These are phyloP conservation scores for Cyberlindnera maclurae DNA, from an alignment of 805 yeast species.

Conservation along the genomic window DNA sequence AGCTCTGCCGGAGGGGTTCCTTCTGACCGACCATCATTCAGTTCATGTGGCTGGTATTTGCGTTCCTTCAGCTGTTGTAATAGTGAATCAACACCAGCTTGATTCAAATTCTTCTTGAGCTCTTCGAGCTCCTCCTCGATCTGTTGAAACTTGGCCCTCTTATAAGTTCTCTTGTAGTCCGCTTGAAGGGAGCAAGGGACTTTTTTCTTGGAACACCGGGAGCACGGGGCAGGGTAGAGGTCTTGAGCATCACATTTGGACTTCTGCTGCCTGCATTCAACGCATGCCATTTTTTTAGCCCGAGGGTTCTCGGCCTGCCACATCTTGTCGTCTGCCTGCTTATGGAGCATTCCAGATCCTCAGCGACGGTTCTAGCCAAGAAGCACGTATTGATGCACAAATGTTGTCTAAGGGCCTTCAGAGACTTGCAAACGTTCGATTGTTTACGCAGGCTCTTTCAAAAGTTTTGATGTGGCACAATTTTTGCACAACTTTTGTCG, in stretches of 20 bases:
- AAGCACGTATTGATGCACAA: too few species aligned
- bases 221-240: slow-evolving; percentile 69
- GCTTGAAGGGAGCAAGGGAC: slow-evolving; percentile 66
- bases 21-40: slow-evolving; percentile 5
- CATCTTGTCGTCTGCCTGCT: too few species aligned
- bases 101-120: slow-evolving; percentile 46
- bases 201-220: slow-evolving; percentile 69
- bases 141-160: slow-evolving; percentile 76
- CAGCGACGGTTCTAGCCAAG: too few species aligned
- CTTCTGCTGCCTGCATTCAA: slow-evolving; percentile 94
- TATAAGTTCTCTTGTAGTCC: slow-evolving; percentile 84
- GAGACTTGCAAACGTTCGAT: neutral
- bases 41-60: slow-evolving; percentile 13
- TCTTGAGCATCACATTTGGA: slow-evolving; percentile 83
- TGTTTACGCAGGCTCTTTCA: neutral
- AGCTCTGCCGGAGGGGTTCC: neutral
- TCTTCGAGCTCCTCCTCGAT: slow-evolving; percentile 75
- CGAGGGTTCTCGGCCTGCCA: neutral
- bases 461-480: slow-evolving; percentile 1
- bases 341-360: too few species aligned
- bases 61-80: slow-evolving; percentile 17
- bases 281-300: slow-evolving; percentile 74
- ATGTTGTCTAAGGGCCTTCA: too few species aligned
- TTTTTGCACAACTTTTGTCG: too few species aligned
- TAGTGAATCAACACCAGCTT: slow-evolving; percentile 20